Conservation (phyloP, 306 rosid genomes). For the Rubus idaeus region DNA sequence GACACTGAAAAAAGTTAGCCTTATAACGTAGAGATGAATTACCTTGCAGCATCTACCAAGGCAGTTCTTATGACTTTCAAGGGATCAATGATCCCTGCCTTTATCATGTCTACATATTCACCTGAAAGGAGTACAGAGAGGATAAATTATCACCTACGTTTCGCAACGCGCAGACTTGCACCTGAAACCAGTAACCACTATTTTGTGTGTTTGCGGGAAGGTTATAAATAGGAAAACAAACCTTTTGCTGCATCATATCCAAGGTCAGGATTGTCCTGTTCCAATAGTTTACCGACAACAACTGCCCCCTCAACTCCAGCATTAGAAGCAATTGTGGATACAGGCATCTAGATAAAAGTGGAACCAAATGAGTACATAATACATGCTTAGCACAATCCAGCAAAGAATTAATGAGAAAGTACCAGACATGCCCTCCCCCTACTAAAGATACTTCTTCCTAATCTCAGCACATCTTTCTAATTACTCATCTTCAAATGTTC, state of each 20-base stretch:
- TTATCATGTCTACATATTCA: conserved; percentile 58
- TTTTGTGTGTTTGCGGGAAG: background rate
- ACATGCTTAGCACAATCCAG: background rate
- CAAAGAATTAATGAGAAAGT: conserved; percentile 1
- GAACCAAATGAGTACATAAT: background rate
- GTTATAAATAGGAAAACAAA: conserved; percentile 21
- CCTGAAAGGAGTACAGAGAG: conserved; percentile 23
- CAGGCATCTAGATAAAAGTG: conserved; percentile 39
- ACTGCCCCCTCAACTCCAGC: conserved; percentile 56
- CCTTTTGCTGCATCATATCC: conserved; percentile 60
- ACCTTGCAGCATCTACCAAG: conserved; percentile 60
- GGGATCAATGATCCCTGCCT: conserved; percentile 58
- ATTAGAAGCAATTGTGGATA: conserved; percentile 47
- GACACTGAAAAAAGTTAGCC: background rate
- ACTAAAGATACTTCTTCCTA: background rate
- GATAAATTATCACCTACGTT: background rate
- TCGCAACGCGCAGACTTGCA: background rate
- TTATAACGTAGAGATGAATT: background rate
- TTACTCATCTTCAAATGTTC: background rate
- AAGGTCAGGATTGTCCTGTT: conserved; percentile 47
- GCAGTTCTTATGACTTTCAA: conserved; percentile 59
- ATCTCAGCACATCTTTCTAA: background rate
- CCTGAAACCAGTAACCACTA: background rate
- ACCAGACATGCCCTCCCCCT: background rate
- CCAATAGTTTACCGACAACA: conserved; percentile 49